Evolutionary conservation across 805 yeast genomes (phyloP), one percentile per base, ranked within the genome.

Genomic region (Torulaspora quercuum): DNA sequence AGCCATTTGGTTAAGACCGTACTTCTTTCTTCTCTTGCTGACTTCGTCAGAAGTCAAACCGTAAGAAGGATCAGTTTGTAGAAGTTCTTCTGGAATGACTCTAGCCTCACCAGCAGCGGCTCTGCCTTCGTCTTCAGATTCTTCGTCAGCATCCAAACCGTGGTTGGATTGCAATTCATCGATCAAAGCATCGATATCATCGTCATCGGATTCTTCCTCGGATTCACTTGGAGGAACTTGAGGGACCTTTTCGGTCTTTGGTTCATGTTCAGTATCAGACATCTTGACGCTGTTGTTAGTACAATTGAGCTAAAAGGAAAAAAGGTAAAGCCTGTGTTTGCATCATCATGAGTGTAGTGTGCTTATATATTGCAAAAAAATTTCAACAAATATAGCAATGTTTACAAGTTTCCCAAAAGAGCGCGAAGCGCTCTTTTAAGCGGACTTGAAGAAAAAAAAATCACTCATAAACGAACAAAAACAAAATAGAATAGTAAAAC

Each of bases 1-100:
- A 51, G 84, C 78, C 94, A 86, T 83, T 70, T 83, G 89, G 69
- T 86, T 86, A 49, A 77, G 69, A 75, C 95, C 95, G 61, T 67
- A 86, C 77, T 81, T 84, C 84, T 84, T 85, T 72, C 94, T 77
- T 75, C 95, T 80, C 65, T 72, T 79, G 59, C 65, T 39, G 42
- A 84, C 94, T 65, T 86, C 95, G 29, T 82, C 94, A 44, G 77
- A 67, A 45, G 81, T 63, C 59, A 86, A 75, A 77, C 95, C 95
- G 53, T 62, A 61, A 35, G 77, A 61, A 36, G 89, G 88, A 70
- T 82, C 85, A 45, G 95, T 86, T 66, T 82, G 81, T 57, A 86
- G 73, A 50, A 83, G 67, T 59, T 82, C 92, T 56, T 87, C 95
- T 38, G 95, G 94, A 36, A 86, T 87, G 44, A 83, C 82, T 66